Evolutionary conservation across 177 flowering plant genomes (phyloP).

Genomic region (Tripterygium wilfordii): DNA sequence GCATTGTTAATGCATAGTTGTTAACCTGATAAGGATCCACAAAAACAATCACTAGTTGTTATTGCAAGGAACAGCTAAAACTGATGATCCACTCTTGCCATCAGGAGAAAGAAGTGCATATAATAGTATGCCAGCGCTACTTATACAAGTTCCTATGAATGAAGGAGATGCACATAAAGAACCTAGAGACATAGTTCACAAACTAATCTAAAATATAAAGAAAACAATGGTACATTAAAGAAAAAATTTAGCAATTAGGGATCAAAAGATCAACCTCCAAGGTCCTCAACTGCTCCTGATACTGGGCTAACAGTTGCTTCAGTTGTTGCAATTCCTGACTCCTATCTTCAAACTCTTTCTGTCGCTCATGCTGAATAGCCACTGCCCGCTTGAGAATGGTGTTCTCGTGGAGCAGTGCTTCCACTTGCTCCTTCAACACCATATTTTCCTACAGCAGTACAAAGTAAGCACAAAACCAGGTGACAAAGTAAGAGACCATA

Average conservation of each 20-base stretch:
- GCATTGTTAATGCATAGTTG: slow-evolving; percentile 78
- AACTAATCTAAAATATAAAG: too few relatives aligned
- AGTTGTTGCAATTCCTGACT: slow-evolving; percentile 69
- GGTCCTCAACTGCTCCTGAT: slow-evolving; percentile 82
- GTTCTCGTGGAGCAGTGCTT: slow-evolving; percentile 62
- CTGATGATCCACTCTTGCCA: too few relatives aligned
- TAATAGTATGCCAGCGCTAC: background rate
- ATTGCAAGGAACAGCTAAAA: background rate
- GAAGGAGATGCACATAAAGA: background rate
- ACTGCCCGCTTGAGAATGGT: slow-evolving; percentile 82
- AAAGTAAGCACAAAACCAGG: background rate
- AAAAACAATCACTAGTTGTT: slow-evolving; percentile 8
- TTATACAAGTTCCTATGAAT: background rate
- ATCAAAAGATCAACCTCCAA: slow-evolving; percentile 55
- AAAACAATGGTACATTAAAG: too few relatives aligned
- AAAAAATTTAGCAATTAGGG: too few relatives aligned
- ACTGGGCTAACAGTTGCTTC: slow-evolving; percentile 72
- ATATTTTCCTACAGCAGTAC: slow-evolving; percentile 45
- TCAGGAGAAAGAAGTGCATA: too few relatives aligned
- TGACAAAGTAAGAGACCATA: background rate
- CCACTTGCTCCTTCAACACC: slow-evolving; percentile 67
- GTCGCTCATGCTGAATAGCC: slow-evolving; percentile 78
- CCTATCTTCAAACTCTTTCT: slow-evolving; percentile 63
- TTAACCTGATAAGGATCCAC: slow-evolving; percentile 38
- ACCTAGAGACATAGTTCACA: too few relatives aligned